Evolutionary conservation across 306 rosid genomes (phyloP).

Genomic region (Calophaca sinica): DNA sequence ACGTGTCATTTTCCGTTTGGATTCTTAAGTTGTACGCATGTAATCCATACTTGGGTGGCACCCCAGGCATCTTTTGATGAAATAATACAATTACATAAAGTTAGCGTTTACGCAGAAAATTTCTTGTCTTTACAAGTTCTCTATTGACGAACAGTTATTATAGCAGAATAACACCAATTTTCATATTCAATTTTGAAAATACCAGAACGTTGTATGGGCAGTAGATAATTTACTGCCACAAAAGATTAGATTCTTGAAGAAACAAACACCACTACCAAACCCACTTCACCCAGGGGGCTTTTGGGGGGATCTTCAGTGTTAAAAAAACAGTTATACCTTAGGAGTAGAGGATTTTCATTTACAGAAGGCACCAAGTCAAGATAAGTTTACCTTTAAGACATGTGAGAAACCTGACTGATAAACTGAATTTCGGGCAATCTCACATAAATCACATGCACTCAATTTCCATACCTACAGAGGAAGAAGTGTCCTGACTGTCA

Average conservation of each 20-base stretch:
- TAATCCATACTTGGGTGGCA: neutral
- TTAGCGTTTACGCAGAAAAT: neutral
- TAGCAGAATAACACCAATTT: neutral
- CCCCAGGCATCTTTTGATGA: neutral
- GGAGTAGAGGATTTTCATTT: conserved; percentile 20
- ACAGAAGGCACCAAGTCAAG: conserved; percentile 13
- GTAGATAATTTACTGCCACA: neutral
- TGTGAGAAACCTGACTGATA: conserved; percentile 97
- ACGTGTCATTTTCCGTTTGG: neutral
- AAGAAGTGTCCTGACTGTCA: conserved; percentile 22
- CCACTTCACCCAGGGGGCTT: neutral
- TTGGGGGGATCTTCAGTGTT: neutral
- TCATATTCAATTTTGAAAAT: neutral
- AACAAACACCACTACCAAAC: neutral
- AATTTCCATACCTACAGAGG: conserved; percentile 86
- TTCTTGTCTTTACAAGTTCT: neutral
- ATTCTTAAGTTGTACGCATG: neutral
- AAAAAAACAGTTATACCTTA: neutral
- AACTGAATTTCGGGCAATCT: conserved; percentile 94
- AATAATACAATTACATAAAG: neutral
- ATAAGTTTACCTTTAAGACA: conserved; percentile 76
- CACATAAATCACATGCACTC: conserved; percentile 94
- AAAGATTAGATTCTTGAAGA: conserved; percentile 5
- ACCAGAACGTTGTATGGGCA: neutral
- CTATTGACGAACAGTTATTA: neutral